Evolutionary conservation across 805 yeast genomes (phyloP).

Genomic region (Metschnikowia picachoensis): DNA sequence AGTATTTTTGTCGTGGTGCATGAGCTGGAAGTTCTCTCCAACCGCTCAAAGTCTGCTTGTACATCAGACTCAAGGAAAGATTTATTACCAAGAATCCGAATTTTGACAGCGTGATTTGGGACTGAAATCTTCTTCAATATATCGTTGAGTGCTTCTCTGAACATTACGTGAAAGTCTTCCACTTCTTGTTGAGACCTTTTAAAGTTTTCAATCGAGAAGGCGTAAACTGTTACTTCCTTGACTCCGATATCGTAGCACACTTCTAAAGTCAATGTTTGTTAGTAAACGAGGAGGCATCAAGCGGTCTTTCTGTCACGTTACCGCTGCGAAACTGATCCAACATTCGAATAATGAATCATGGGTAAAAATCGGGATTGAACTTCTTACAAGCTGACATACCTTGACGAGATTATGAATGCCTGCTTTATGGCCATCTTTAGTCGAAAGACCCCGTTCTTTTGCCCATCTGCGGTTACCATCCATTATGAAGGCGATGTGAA

Average conservation of each 20-base stretch:
- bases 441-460: conserved; percentile 44
- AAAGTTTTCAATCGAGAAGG: conserved; percentile 78
- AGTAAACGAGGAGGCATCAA: background rate
- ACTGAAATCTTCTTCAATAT: conserved; percentile 29
- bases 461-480: conserved; percentile 80
- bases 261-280: conserved; percentile 37
- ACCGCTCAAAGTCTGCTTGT: conserved; percentile 42
- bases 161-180: conserved; percentile 50
- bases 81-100: conserved; percentile 61
- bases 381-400: conserved; percentile 16
- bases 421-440: conserved; percentile 63
- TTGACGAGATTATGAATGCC: conserved; percentile 51
- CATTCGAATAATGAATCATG: too few species aligned
- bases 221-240: conserved; percentile 62
- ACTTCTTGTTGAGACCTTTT: conserved; percentile 48
- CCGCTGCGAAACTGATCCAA: too few species aligned
- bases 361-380: too few species aligned
- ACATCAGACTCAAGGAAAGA: conserved; percentile 51
- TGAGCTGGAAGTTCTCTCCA: conserved; percentile 51
- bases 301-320: too few species aligned
- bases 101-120: conserved; percentile 20
- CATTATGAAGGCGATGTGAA: conserved; percentile 74
- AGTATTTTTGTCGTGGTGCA: conserved; percentile 38
- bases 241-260: conserved; percentile 49
- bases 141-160: conserved; percentile 44